Conservation (phyloP, 2,329 filamentous ascomycete species). For the Fusarium clavum region DNA sequence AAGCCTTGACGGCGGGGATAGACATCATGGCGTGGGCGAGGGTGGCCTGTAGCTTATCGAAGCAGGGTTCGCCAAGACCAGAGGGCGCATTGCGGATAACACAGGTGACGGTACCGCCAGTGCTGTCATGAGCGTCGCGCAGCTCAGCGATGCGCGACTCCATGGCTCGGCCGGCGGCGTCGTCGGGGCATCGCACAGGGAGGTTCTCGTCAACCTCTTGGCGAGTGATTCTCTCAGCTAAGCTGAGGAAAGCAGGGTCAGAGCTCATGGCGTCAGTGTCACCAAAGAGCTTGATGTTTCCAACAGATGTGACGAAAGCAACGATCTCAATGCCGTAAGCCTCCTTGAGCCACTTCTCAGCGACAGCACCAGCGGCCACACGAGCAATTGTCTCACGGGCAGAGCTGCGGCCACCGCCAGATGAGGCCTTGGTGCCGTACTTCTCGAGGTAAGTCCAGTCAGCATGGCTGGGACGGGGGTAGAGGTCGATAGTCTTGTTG, state of each 20-base stretch:
- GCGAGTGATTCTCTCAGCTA: slow-evolving; percentile 67
- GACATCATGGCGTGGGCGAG: slow-evolving; percentile 94
- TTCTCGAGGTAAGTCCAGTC: slow-evolving; percentile 98
- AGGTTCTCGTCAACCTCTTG: slow-evolving; percentile 82
- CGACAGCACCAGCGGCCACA: slow-evolving; percentile 91
- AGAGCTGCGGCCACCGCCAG: slow-evolving; percentile 88
- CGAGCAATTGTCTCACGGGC: slow-evolving; percentile 96
- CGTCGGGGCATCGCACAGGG: slow-evolving; percentile 88
- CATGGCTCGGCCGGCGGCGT: slow-evolving; percentile 75
- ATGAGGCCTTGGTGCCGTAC: slow-evolving; percentile 93
- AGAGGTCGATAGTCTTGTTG: slow-evolving; percentile 88
- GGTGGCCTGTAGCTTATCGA: slow-evolving; percentile 93
- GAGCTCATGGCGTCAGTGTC: slow-evolving; percentile 66
- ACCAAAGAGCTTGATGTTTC: slow-evolving; percentile 59
- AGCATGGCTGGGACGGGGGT: slow-evolving; percentile 91
- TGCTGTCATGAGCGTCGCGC: slow-evolving; percentile 84
- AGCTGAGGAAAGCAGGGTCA: slow-evolving; percentile 81
- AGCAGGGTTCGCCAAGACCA: slow-evolving; percentile 91
- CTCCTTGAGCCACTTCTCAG: slow-evolving; percentile 88
- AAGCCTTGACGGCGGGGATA: slow-evolving; percentile 95
- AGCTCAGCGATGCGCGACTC: slow-evolving; percentile 81
- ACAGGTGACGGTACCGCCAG: slow-evolving; percentile 94
- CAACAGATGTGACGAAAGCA: slow-evolving; percentile 88
- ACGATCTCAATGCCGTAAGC: slow-evolving; percentile 91
- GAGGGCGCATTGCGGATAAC: slow-evolving; percentile 87